Base-by-base conservation (phyloP, 2,329 filamentous ascomycete species). In the Hymenoscyphus linearis region DNA sequence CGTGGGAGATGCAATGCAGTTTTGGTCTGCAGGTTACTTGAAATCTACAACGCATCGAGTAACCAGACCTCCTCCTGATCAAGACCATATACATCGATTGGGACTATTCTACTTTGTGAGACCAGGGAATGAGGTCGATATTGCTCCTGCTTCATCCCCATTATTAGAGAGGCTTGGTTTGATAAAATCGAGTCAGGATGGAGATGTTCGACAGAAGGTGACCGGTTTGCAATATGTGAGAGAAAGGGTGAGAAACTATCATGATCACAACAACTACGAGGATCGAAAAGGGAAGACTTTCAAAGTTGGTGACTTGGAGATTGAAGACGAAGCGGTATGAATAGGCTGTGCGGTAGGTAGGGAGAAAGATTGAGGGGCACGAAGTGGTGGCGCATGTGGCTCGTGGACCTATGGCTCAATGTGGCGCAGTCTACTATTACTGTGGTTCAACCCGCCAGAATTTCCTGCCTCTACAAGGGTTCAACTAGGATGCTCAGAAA, bases 11-110 rank as follows among this genome's bases (percentile, higher is more conserved):
- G 75, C 77, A 3, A 71, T 83, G 59, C 44, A 61, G 52, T 59
- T 65, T 54, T 62, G 55, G 57, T 64, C 57, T n/a, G 53, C 50
- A 72, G 75, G 76, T 79, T 1, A 78, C 62, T 37, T 79, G 1
- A 78, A 76, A 69, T 77, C 74, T 62, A 77, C 75, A 59, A 74
- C 78, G 25, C 77, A 80, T 60, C 73, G 77, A 14, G 77, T 79
- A 1, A 74, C 77, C 0, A 74, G 72, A 0, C 78, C 78, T 2
- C 77, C 78, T 0, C 69, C 72, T 0, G 78, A 80, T 61, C 78
- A 79, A 66, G 69, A 75, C 18, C 70, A 78, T 31, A 66, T 78
- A 13, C 77, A 81, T 59, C 75, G 81, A 0, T 72, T 81, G 3
- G 80, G 82, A 0, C 71, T 84, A 0, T 65, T 78, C 57, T 77